These are phyloP conservation scores for Aspergillus alliaceus DNA, from an alignment of 2,329 filamentous ascomycete species.

Conservation along the genomic window DNA sequence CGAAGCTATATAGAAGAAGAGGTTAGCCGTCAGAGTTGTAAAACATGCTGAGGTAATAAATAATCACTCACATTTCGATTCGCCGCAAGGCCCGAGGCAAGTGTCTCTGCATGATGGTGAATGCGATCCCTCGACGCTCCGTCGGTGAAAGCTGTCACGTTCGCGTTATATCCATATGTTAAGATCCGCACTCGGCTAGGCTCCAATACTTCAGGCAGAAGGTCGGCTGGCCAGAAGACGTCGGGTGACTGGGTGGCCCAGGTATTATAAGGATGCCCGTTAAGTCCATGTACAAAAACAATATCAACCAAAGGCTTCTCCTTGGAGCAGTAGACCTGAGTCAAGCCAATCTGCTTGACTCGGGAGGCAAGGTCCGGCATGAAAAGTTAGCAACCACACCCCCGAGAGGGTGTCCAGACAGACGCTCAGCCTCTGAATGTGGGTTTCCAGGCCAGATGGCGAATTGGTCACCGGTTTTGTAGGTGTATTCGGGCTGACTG, in stretches of 20 bases:
- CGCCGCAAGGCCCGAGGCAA: conserved; percentile 62
- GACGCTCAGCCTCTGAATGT: too few species aligned
- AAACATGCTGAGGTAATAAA: too few species aligned
- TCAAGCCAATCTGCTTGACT: conserved; percentile 43
- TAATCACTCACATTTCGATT: conserved; percentile 57
- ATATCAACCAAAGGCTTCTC: conserved; percentile 51
- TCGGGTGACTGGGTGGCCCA: conserved; percentile 54
- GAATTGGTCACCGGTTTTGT: too few species aligned
- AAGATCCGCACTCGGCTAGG: conserved; percentile 62
- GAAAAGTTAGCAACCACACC: background rate
- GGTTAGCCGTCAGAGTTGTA: background rate
- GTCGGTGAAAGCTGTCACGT: conserved; percentile 53
- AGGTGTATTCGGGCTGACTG: too few species aligned
- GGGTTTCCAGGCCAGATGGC: too few species aligned
- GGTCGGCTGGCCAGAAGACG: conserved; percentile 68
- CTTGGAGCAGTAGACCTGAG: conserved; percentile 40
- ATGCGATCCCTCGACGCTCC: conserved; percentile 65
- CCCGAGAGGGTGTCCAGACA: background rate
- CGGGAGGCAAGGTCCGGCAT: conserved; percentile 23
- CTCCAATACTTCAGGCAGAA: conserved; percentile 62
- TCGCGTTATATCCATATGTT: conserved; percentile 74
- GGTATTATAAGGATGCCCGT: conserved; percentile 64
- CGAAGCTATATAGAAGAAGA: conserved; percentile 28
- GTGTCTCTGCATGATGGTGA: conserved; percentile 69
- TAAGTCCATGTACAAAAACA: conserved; percentile 69